Evolutionary conservation across 371 early-diverging fungal genomes (phyloP), one percentile per base, ranked within the genome.

Genomic region (Lichtheimia ornata): DNA sequence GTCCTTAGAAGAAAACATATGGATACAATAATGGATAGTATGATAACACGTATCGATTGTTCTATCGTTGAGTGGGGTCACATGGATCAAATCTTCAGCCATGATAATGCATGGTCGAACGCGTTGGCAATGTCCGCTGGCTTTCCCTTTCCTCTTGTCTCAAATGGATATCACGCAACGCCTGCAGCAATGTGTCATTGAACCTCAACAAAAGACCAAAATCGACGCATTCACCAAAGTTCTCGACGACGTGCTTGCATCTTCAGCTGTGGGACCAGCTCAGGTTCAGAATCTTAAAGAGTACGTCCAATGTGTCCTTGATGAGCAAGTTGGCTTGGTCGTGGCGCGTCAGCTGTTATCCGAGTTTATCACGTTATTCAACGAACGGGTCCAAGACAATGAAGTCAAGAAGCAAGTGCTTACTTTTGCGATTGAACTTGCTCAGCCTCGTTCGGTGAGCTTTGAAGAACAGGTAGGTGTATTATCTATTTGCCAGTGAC

Each of bases 381-480:
- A 73, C n/a, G 53, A 65, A 1, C 67, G 71, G 20, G 70, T 78
- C 24, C 69, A 72, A 15, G 75, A 74, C 43, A 63, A 66, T 5
- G 77, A 79, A 14, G 62, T 70, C 7, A 76, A 84, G 70, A 84
- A 83, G 55, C 70, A 74, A n/a, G 67, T 86, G 11, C 70, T 85
- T 25, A 64, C 72, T 12, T 85, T 74, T 71, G 83, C 84, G 15
- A 79, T 89, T 50, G 83, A 84, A 0, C 78, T 72, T 47, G 80
- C 88, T 20, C 84, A 88, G 58, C 73, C 83, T 11, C 76, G 94
- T 51, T 81, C 86, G 14, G 93, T 93, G n/a, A 89, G 91, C 35
- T 94, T 92, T 74, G 94, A 94, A 69, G 94, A 94, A 66, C 91
- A 91, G 81, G 94, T 91, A 72, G 58, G 65, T 18, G 25, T 13